Base-by-base conservation (phyloP, 2,329 filamentous ascomycete genomes). In the Ceratocystis diversiconidia region DNA sequence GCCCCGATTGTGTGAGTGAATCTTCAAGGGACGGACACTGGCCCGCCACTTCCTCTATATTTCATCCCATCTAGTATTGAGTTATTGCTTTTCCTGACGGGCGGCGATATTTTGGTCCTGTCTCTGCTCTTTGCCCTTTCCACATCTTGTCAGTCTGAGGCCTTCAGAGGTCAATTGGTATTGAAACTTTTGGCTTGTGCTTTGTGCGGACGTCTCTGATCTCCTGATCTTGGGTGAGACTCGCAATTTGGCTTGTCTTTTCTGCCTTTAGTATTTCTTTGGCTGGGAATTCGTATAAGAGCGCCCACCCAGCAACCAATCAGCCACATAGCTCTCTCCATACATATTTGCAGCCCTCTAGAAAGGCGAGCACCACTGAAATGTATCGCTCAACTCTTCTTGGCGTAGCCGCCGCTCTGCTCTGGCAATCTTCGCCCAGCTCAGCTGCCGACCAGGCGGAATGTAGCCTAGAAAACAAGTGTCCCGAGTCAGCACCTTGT, bases 401-500 rank as follows among this genome's bases (percentile, higher is more conserved):
- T 5, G 25, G 59, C 15, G 32, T 64, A 44, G 62, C 67, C 6
- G 55, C 61, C 43, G 62, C 28, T 48, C 28, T 66, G 3, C 25
- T 19, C 17, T 44, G 67, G 52, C 55, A 62, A 7, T 61, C 61
- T 5, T 25, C 28, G n/a, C 32, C 19, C 22, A 48, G 63, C 15
- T 59, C 66, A 12, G 67, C 67, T 7, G 65, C 55, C 1, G 50
- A 62, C n/a, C 68, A 70, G 25, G 69, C 75, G 4, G 70, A 70
- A 61, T 86, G 84, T 72, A 75, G 76, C 10, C 72, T 81, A 19
- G 73, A 73, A 55, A 76, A 78, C 68, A 83, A 85, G 69, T 96
- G 91, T 73, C 89, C 90, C 7, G 74, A 86, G 71, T 80, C 83
- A 57, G 76, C 82, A n/a, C 89, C 87, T 36, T 91, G 89, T 78